A percentile compares a stretch with the other conserved stretches of the same genome.
phyloP scores from a whole-genome alignment of 2,329 filamentous ascomycete species.

The Ophiostoma himal-ulmi region DNA sequence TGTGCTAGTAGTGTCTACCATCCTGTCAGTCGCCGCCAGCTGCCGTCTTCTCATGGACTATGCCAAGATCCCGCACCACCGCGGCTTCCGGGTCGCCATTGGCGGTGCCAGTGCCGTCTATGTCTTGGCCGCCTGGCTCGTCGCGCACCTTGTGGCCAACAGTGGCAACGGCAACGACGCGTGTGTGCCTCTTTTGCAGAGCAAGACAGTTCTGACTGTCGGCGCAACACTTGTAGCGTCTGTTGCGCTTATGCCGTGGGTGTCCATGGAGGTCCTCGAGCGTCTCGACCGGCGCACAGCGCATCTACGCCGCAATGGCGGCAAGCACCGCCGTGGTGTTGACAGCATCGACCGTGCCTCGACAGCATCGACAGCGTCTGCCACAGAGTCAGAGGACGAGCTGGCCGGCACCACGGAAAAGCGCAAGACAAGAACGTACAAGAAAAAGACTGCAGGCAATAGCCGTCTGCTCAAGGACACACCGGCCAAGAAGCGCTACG shows the following conservation, averaged over 20 bases:
- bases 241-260: conserved; percentile 18
- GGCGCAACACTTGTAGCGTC: conserved; percentile 14
- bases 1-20: background rate
- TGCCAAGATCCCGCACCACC: conserved; percentile 31
- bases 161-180: background rate
- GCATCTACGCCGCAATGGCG: background rate
- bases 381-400: conserved; percentile 1
- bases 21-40: conserved; percentile 25
- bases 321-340: conserved; percentile 4
- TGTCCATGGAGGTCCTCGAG: conserved; percentile 23
- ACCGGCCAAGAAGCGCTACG: background rate
- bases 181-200: conserved; percentile 5
- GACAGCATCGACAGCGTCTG: background rate
- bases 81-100: conserved; percentile 31
- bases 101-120: conserved; percentile 29
- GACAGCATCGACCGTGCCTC: conserved; percentile 13
- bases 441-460: background rate
- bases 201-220: background rate
- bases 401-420: background rate
- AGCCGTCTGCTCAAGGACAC: background rate
- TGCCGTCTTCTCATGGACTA: conserved; percentile 28
- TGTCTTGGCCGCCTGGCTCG: conserved; percentile 22
- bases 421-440: background rate
- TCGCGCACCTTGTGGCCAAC: background rate
- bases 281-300: background rate